Base-by-base conservation (phyloP, 768 basidiomycete species). In the Agaricus sinodeliciosus region DNA sequence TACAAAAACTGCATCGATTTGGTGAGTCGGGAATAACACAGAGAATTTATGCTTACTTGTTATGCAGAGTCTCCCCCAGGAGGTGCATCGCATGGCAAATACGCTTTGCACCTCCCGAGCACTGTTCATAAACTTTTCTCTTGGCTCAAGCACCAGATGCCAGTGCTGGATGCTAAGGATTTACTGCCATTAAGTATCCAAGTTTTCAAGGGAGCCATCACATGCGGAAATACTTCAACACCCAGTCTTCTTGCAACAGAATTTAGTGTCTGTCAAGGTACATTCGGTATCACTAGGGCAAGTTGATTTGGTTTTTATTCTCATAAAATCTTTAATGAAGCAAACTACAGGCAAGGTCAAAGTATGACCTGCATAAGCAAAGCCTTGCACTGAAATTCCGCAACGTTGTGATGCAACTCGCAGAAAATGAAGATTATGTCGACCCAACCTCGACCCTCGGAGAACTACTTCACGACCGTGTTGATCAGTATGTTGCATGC, bases 141-240 rank as follows among this genome's bases (percentile, higher is more conserved):
- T 25, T 85, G 83, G 80, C 55, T 85, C 22, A 75, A 72, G 55
- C 67, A 67, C 15, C 85, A 87, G 58, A 67, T 88, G 51, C 90
- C 89, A 1, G 80, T 73, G 54, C 70, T 91, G 31, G 85, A 91
- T 60, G 80, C 87, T 15, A 87, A 86, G 59, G 90, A 94, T 62
- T 68, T 94, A n/a, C 70, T 97, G 6, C 95, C 95, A 2, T 65
- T 96, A 54, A 89, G 91, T 22, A 75, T 97, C 49, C 79, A 83
- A 55, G 73, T 87, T n/a, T 71, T 73, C 31, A 90, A 85, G 48
- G 90, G 90, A 22, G 87, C 87, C 15, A 81, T 98, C 43, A 80
- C 88, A 16, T 77, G 85, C 16, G 95, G 95, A 9, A 97, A 94
- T 68, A 69, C 79, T 18, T 90, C 94, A 0, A 96, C 92, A 0